These are phyloP conservation scores for Lycium barbarum DNA, from an alignment of 257 asterid species.

Conservation along the genomic window DNA sequence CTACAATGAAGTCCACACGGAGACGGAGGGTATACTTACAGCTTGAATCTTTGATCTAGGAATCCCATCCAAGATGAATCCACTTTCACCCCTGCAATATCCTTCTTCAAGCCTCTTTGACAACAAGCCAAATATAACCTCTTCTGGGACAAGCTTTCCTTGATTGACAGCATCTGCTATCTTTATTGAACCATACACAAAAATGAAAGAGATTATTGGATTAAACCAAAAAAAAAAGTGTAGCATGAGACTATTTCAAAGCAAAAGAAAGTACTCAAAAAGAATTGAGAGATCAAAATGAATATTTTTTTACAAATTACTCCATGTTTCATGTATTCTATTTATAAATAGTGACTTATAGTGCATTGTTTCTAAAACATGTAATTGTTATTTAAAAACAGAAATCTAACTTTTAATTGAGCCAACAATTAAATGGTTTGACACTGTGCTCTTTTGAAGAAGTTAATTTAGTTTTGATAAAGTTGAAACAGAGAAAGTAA, in stretches of 20 bases:
- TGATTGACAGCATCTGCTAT: slow-evolving; percentile 76
- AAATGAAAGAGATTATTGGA: neutral
- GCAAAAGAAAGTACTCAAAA: neutral
- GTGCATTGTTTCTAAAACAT: neutral
- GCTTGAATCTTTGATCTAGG: slow-evolving; percentile 90
- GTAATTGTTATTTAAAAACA: neutral
- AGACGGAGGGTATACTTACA: slow-evolving; percentile 48
- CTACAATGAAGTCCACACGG: neutral
- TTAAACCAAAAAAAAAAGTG: too few species aligned
- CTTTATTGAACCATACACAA: slow-evolving; percentile 38
- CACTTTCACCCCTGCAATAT: slow-evolving; percentile 79
- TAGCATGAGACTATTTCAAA: too few species aligned
- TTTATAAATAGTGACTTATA: too few species aligned
- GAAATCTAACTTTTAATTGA: neutral
- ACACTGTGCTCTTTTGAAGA: neutral
- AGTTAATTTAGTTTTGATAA: neutral
- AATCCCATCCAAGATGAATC: slow-evolving; percentile 91
- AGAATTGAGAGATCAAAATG: too few species aligned
- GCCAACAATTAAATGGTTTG: neutral
- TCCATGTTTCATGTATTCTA: too few species aligned
- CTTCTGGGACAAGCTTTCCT: slow-evolving; percentile 84
- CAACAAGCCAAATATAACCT: slow-evolving; percentile 77
- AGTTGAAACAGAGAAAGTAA: neutral
- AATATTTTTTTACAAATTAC: too few species aligned
- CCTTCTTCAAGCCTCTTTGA: slow-evolving; percentile 94